phyloP scores from a whole-genome alignment of 441 rosid genomes.

The Arabidopsis hybrid region DNA sequence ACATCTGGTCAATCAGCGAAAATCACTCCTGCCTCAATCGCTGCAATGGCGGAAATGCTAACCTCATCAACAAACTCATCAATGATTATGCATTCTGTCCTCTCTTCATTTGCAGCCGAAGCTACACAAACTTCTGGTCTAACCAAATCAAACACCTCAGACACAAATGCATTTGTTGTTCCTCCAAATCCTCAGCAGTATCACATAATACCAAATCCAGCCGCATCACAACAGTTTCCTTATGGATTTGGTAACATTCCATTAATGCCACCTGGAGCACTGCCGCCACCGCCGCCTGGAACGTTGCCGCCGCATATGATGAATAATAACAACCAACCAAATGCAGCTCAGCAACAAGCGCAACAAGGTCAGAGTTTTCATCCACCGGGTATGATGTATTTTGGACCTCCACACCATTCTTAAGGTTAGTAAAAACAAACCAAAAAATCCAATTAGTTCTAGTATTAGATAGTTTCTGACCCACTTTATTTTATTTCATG shows the following conservation, averaged over 20 bases:
- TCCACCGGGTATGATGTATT: conserved; percentile 73
- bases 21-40: conserved; percentile 78
- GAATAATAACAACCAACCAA: conserved; percentile 55
- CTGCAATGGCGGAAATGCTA: conserved; percentile 68
- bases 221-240: conserved; percentile 60
- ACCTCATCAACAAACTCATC: conserved; percentile 90
- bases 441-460: neutral
- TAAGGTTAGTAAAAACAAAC: conserved; percentile 12
- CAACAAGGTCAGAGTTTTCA: conserved; percentile 65
- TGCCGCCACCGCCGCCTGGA: conserved; percentile 39
- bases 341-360: conserved; percentile 36
- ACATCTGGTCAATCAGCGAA: conserved; percentile 58
- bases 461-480: conserved; percentile 16
- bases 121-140: conserved; percentile 69
- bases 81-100: conserved; percentile 90
- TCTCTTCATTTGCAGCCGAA: conserved; percentile 89
- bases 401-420: conserved; percentile 69
- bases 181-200: conserved; percentile 52
- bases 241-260: conserved; percentile 60
- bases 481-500: neutral
- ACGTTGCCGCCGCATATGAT: conserved; percentile 58
- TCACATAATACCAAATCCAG: conserved; percentile 56
- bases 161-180: conserved; percentile 50
- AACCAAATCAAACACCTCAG: conserved; percentile 53
- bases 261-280: conserved; percentile 55